Conservation (phyloP, 2,329 filamentous ascomycete species). For the Aspergillus pseudotamarii region DNA sequence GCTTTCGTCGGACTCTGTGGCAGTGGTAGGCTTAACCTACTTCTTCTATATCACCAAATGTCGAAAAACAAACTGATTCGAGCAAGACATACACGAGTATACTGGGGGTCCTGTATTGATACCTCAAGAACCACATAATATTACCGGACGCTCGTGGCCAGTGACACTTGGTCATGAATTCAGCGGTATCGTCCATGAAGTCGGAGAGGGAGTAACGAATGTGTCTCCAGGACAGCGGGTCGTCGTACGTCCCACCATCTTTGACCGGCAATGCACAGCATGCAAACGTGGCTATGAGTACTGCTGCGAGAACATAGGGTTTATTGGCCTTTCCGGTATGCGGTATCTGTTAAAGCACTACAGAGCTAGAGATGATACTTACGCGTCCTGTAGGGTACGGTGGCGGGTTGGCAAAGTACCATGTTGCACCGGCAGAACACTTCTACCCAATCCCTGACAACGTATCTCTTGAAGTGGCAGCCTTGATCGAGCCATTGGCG, state of each 20-base stretch:
- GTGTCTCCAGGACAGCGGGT: constrained; percentile 52
- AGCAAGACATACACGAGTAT: constrained; percentile 55
- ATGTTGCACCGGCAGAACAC: constrained; percentile 29
- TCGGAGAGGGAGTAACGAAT: constrained; percentile 54
- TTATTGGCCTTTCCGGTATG: constrained; percentile 53
- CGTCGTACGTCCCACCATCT: constrained; percentile 58
- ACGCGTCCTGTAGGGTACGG: constrained; percentile 24
- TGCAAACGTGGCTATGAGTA: constrained; percentile 63
- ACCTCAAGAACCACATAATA: constrained; percentile 56
- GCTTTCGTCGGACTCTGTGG: constrained; percentile 42
- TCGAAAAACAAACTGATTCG: background rate
- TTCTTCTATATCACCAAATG: background rate
- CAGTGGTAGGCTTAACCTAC: constrained; percentile 22
- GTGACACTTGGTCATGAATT: constrained; percentile 69
- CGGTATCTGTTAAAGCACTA: background rate
- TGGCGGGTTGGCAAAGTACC: constrained; percentile 31
- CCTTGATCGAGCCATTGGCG: constrained; percentile 64
- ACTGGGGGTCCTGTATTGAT: constrained; percentile 53
- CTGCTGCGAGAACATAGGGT: constrained; percentile 60
- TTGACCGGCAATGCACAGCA: constrained; percentile 29
- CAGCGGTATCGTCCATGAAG: constrained; percentile 60
- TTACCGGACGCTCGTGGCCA: constrained; percentile 60
- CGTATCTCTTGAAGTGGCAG: constrained; percentile 49
- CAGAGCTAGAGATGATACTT: background rate
- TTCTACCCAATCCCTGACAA: constrained; percentile 29